Percentiles rank a stretch among this genome's conserved stretches.
phyloP scores from a whole-genome alignment of 2,329 filamentous ascomycete species.

The Botrytis pseudocinerea region DNA sequence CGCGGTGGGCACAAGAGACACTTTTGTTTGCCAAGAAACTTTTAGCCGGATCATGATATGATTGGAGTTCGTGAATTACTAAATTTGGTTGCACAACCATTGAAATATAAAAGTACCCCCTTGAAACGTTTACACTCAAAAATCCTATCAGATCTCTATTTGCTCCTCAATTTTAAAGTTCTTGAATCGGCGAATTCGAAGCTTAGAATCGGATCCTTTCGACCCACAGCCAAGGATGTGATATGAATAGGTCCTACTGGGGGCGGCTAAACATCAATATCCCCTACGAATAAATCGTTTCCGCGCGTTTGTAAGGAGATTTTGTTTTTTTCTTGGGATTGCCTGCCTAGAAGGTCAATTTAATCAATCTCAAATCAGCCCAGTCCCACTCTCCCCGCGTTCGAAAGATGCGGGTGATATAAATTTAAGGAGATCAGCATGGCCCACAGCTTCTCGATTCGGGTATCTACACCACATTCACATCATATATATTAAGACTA shows the following conservation, averaged over 20 bases:
- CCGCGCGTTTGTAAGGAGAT: neutral
- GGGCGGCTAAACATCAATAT: neutral
- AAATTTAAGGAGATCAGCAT: neutral
- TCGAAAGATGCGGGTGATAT: neutral
- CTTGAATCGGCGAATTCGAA: neutral
- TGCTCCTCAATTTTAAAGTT: neutral
- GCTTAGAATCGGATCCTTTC: neutral
- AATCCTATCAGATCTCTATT: neutral
- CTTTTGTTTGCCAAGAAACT: constrained; percentile 1
- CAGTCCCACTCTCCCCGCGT: neutral
- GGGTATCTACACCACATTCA: neutral
- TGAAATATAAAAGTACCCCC: neutral
- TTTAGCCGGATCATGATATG: neutral
- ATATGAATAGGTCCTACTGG: neutral
- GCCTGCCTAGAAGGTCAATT: neutral
- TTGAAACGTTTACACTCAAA: neutral
- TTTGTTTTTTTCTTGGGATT: neutral
- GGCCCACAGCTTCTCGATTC: neutral
- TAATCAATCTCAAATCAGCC: constrained; percentile 12
- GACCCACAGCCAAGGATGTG: constrained; percentile 2
- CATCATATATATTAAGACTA: neutral
- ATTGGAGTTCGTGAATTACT: neutral
- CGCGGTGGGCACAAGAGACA: neutral
- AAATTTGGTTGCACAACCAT: neutral
- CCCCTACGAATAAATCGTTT: neutral